Evolutionary conservation across 352 stramenopile species (phyloP).

Genomic region (Blastocystis sp.): DNA sequence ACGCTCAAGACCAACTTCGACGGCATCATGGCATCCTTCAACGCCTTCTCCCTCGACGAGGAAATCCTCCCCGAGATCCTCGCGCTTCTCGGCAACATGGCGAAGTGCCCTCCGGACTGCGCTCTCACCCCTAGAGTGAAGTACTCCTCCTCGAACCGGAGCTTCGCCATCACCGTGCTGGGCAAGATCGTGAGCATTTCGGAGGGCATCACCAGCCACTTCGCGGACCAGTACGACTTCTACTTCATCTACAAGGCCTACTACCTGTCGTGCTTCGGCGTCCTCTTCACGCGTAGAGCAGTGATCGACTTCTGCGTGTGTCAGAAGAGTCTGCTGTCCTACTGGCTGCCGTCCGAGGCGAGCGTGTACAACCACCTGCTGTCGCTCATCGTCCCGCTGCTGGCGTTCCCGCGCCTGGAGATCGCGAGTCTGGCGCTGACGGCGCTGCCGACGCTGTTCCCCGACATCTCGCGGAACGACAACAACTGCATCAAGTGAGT

Average conservation of each 20-base stretch:
- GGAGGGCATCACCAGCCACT: neutral
- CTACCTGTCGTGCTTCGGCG: neutral
- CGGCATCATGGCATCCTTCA: neutral
- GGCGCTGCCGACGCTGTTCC: conserved; percentile 45
- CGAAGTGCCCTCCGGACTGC: neutral
- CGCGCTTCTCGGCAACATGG: conserved; percentile 5
- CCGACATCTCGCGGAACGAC: conserved; percentile 31
- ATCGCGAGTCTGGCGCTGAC: conserved; percentile 18
- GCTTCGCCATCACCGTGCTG: conserved; percentile 26
- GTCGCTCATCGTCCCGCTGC: neutral
- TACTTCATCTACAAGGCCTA: conserved; percentile 18
- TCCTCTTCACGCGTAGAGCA: neutral
- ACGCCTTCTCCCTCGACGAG: conserved; percentile 19
- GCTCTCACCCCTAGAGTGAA: neutral
- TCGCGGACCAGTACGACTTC: neutral
- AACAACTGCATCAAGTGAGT: neutral
- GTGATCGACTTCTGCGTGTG: conserved; percentile 54
- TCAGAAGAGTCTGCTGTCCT: conserved; percentile 11
- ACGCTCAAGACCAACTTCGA: conserved; percentile 14
- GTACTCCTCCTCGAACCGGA: neutral
- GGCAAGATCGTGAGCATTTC: conserved; percentile 20
- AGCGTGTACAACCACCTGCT: conserved; percentile 26
- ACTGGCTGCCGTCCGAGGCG: conserved; percentile 26
- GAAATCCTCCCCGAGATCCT: conserved; percentile 41
- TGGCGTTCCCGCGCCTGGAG: conserved; percentile 19